Evolutionary conservation across 2,329 filamentous ascomycete genomes (phyloP), one percentile per base, ranked within the genome.

Genomic region (Apiospora hydei): DNA sequence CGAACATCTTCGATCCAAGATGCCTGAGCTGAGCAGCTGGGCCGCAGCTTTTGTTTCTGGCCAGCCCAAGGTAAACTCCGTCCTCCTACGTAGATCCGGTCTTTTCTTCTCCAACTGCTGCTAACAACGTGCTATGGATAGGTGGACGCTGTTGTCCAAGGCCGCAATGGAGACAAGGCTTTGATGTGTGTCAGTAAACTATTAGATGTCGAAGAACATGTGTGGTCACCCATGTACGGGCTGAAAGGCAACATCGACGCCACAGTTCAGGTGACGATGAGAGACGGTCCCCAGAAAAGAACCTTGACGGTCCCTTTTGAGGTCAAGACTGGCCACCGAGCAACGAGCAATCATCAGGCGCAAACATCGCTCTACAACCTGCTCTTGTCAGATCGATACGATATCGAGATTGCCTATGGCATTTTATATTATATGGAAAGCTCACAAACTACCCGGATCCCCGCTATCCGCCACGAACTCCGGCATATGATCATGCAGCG

Each of bases 211-310:
- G 96, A 99, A 81, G 96, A 99, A 81, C 96, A 98, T 79, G 91
- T 99, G 41, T 99, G 96, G 96, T 98, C 96, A 8, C 96, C 96
- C 0, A 96, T 95, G 90, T 99, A 97, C 80, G 96, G 96, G 0
- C 86, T 99, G 21, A 99, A 99, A 81, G 96, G 96, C 43, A 99
- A 98, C 77, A 96, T 99, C 73, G 96, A 99, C 83, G 96, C 96
- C 41, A 98, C 96, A 0, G 93, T 99, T 0, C 94, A 99, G 83
- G 93, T 96, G 21, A 90, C 89, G 0, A 93, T 98, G 86, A 86
- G 89, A 71, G 93, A 97, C 71, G 89, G 90, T 38, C 84, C 88
- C n/a, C 86, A 89, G 43, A 83, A 85, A 67, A 90, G 90, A 73
- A 93, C 89, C 6, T 85, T 98, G 74, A 95, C 95, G 0, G 94